These are phyloP conservation scores for Periconia digitata DNA, from an alignment of 2,329 filamentous ascomycete genomes.

Conservation along the genomic window DNA sequence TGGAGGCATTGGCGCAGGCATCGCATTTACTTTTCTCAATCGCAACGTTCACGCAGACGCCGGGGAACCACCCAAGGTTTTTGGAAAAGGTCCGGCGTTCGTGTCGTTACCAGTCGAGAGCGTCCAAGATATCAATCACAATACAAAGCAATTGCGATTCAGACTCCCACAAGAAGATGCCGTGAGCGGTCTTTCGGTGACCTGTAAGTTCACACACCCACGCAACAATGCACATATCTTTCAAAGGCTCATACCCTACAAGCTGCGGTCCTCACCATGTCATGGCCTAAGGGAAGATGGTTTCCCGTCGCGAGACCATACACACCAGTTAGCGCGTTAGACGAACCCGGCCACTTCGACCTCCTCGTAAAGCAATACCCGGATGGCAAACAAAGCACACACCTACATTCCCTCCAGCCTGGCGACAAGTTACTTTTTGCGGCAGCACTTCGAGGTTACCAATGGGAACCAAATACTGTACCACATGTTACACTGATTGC, in stretches of 20 bases:
- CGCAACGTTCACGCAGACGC: constrained; percentile 12
- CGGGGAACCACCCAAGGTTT: constrained; percentile 9
- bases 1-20: constrained; percentile 2
- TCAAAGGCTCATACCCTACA: constrained; percentile 43
- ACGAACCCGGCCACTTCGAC: constrained; percentile 61
- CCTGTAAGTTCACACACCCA: constrained; percentile 56
- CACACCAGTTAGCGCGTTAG: constrained; percentile 60
- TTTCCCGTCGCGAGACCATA: constrained; percentile 66
- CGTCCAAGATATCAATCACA: constrained; percentile 78
- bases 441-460: constrained; percentile 56
- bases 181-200: constrained; percentile 74
- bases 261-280: constrained; percentile 62
- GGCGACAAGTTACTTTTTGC: constrained; percentile 64
- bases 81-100: constrained; percentile 65
- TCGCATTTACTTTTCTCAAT: not conserved
- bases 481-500: constrained; percentile 63
- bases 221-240: constrained; percentile 48
- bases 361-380: constrained; percentile 71
- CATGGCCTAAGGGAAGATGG: constrained; percentile 60
- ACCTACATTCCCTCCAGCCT: constrained; percentile 66
- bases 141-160: constrained; percentile 89
- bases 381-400: constrained; percentile 62
- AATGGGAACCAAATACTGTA: constrained; percentile 56
- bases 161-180: constrained; percentile 75
- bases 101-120: constrained; percentile 75